Base-by-base conservation (phyloP, 352 stramenopile species). In the Globisporangium middletonii region DNA sequence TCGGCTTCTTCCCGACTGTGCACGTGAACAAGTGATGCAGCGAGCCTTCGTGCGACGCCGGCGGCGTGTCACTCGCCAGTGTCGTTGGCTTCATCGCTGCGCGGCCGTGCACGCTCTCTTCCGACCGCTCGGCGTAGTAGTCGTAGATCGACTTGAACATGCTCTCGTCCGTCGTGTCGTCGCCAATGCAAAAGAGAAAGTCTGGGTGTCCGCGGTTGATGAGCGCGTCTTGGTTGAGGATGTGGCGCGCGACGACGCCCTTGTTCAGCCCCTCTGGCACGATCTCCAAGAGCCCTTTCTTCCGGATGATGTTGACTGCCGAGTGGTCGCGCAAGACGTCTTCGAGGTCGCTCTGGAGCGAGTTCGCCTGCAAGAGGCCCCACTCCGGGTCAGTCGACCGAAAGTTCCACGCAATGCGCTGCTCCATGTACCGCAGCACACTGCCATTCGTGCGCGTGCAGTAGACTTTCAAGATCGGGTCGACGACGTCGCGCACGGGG, bases 331-430 rank as follows among this genome's bases (percentile, higher is more conserved):
- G 74, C 43, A 95, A 64, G 23, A 88, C 83, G 50, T 92, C 78
- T 57, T 92, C 82, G 8, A 95, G 62, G 55, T 95, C 81, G n/a
- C 61, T 79, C 52, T 94, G 83, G 53, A 99, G 69, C 57, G 96
- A 94, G 57, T 97, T 97, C 16, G 95, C 94, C 69, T 98, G 94
- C 46, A 98, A 75, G 2, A 94, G 85, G 3, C 95, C 96, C 95
- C 95, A 99, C 65, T 99, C 96, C 4, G 95, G 95, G 75, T 99
- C 96, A 9, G 91, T 97, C 16, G 88, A 97, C 57, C 97, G 97
- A 68, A 98, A 99, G 62, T 96, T 97, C 96, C 96, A 99, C 42
- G 91, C 91, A 55, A 99, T 97, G 55, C 92, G 96, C 64, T 97
- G 95, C 41, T 97, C 86, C 16, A 93, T 76, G 71, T 95, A 94